Base-by-base conservation (phyloP, 768 basidiomycete species). In the Suillus fuscotomentosus region DNA sequence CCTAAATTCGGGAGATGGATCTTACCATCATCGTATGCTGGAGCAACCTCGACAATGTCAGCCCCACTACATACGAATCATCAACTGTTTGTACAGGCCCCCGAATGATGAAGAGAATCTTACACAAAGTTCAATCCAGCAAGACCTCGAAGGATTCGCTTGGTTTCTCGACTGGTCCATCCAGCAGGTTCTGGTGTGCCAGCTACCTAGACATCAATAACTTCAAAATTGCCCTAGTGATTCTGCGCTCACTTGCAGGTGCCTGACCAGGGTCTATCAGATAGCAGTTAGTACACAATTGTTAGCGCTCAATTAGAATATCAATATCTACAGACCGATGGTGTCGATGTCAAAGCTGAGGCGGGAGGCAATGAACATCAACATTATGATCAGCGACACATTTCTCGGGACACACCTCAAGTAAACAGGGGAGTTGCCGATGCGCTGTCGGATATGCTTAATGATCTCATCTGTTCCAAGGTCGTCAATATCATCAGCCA, bases 161-260 rank as follows among this genome's bases (percentile, higher is more conserved):
- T 90, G 20, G 90, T 79, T 73, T 92, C 90, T 41, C 90, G 83
- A 15, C 85, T 85, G 1, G 90, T 90, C 89, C 88, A 91, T 11
- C 91, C 90, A 22, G 89, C 90, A 6, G 88, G 80, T 74, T 92
- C 90, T 10, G 90, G 90, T 1, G 90, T 92, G 6, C 90, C 90
- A 62, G 90, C 88, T 90, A 70, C 9, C 60, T 45, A 57, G 54
- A 62, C 27, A 56, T 48, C 34, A 62, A 31, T 15, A 42, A 41
- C 57, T 53, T 6, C 11, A 34, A 47, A 43, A 6, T 3, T 27
- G 6, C 14, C 1, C 38, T 13, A 20, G 22, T 45, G 20, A 43
- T 45, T 41, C 9, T 42, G 22, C 31, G 27, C 86, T 70, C 69
- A 88, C 88, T 89, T 15, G 85, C 90, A 56, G 90, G 90, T 22